These are phyloP conservation scores for Puya raimondii DNA, from an alignment of 176 grass and related monocot genomes.

Conservation along the genomic window DNA sequence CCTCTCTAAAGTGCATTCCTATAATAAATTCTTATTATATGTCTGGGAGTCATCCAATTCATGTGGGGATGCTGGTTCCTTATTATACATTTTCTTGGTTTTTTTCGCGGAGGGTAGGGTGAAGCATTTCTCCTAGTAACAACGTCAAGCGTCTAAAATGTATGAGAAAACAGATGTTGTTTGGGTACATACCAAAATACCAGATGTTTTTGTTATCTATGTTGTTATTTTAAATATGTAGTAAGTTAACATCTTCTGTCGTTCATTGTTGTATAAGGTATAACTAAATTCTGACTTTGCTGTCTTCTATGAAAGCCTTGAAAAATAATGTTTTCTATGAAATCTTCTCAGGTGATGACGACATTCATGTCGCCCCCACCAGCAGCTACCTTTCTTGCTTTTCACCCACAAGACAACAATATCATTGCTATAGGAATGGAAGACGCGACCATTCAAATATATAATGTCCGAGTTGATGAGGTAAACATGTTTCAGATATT, in stretches of 20 bases:
- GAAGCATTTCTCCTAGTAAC: too few species aligned
- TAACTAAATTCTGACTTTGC: background rate
- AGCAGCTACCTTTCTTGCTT: slow-evolving; percentile 90
- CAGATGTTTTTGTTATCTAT: too few species aligned
- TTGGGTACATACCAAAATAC: too few species aligned
- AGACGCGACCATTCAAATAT: slow-evolving; percentile 94
- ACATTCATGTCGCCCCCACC: slow-evolving; percentile 97
- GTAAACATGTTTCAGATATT: slow-evolving; percentile 19
- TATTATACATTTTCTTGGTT: too few species aligned
- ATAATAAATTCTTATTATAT: too few species aligned
- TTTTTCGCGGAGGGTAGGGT: too few species aligned
- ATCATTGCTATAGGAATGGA: slow-evolving; percentile 99
- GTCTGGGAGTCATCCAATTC: too few species aligned
- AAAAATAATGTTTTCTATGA: background rate
- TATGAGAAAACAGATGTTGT: too few species aligned
- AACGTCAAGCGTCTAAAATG: too few species aligned
- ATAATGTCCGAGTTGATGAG: slow-evolving; percentile 98
- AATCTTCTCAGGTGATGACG: slow-evolving; percentile 71
- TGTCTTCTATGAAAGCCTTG: background rate
- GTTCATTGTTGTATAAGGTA: background rate
- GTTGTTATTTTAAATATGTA: too few species aligned
- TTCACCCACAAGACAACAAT: slow-evolving; percentile 99
- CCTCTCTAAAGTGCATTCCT: too few species aligned
- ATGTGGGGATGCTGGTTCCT: too few species aligned
- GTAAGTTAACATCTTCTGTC: background rate